Percentiles rank a stretch among this genome's conserved stretches.
These are phyloP conservation scores for Earliella scabrosa DNA, from an alignment of 1,284 basidiomycete genomes.

Conservation along the genomic window DNA sequence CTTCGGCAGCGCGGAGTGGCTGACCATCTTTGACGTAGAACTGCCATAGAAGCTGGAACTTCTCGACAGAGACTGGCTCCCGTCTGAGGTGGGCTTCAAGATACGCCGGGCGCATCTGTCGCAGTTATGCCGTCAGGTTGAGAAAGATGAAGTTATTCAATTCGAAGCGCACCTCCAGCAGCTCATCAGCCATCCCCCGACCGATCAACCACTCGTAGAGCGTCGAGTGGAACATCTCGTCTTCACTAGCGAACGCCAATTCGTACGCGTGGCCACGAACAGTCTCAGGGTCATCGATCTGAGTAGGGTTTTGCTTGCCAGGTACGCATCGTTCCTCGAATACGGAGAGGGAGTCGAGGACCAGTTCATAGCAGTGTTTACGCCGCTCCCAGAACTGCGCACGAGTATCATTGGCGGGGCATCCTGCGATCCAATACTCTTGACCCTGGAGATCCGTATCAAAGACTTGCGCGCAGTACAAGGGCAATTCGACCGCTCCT, in stretches of 20 bases:
- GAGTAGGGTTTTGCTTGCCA: constrained; percentile 26
- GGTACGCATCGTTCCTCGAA: constrained; percentile 65
- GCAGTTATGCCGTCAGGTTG: not conserved
- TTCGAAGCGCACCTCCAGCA: constrained; percentile 74
- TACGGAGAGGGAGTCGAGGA: constrained; percentile 79
- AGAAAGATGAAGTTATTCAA: not conserved
- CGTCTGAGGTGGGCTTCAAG: constrained; percentile 88
- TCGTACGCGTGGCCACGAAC: constrained; percentile 79
- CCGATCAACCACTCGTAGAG: constrained; percentile 94
- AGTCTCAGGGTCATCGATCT: constrained; percentile 61
- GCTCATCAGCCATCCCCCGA: constrained; percentile 81
- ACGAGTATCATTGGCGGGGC: constrained; percentile 65
- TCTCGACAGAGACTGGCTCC: constrained; percentile 80
- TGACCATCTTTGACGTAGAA: constrained; percentile 93
- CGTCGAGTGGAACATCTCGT: constrained; percentile 93
- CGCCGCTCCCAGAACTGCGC: constrained; percentile 64
- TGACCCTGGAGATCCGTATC: constrained; percentile 81
- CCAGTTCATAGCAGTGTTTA: constrained; percentile 80
- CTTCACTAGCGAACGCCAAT: constrained; percentile 82
- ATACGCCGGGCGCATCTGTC: constrained; percentile 81
- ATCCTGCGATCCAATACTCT: constrained; percentile 78
- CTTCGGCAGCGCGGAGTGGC: constrained; percentile 84
- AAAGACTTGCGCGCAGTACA: constrained; percentile 82
- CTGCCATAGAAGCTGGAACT: constrained; percentile 94
- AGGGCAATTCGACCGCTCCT: constrained; percentile 88